Evolutionary conservation across 2,329 filamentous ascomycete genomes (phyloP), one percentile per base, ranked within the genome.

Genomic region (Diatrype stigma): DNA sequence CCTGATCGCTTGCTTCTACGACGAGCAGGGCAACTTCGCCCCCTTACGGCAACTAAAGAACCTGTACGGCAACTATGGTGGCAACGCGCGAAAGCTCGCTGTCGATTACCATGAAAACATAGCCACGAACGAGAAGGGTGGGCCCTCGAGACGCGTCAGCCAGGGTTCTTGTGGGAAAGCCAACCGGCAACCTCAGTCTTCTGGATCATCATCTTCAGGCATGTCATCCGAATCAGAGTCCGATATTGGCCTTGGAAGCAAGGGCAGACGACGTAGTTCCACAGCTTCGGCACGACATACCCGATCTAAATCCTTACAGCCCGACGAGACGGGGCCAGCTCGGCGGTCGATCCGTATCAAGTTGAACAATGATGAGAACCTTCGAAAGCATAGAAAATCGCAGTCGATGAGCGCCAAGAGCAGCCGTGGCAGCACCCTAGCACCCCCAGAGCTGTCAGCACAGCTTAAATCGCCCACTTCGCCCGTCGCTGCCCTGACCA

Each of bases 391-490:
- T 63, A 80, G 79, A 61, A 86, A 83, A 67, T 75, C 76, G 21
- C 76, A 80, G 64, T 77, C 78, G 22, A 67, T 73, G 17, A 75
- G 75, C 49, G 68, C 73, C 17, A 73, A 74, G 54, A 68, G 64
- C 40, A 72, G 69, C 56, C 69, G 73, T 14, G 61, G 38, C 38
- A 14, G 30, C 34, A 7, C 34, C 12, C 40, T 44, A 8, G 40
- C 40, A 17, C 40, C 40, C 3, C 40, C 65, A 49, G 78, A 85
- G 52, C 76, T 90, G 52, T 85, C 90, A 6, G 87, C 90, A 46
- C 89, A 90, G 52, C 78, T 99, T 55, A 99, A 99, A 69, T 97
- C 94, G 14, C 94, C 94, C 3, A 95, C 90, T 3, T 96, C 92
- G 26, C 88, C 91, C 48, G 80, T 85, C 23, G 81, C 85, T 14